phyloP scores from a whole-genome alignment of 176 grass and related monocot genomes.

The Lolium multiflorum region DNA sequence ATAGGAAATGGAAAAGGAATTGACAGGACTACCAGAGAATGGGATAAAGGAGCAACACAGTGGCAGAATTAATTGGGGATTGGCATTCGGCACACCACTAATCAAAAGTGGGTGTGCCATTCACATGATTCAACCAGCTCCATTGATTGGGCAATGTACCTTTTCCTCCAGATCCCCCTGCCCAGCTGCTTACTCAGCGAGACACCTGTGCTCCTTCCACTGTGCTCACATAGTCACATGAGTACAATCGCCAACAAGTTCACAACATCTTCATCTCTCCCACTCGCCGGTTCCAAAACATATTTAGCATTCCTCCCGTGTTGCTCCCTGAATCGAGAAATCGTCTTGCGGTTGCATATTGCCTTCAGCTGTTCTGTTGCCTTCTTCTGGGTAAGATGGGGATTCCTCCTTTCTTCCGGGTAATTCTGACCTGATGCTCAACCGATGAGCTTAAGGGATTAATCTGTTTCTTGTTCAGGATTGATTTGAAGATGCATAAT shows the following conservation, averaged over 20 bases:
- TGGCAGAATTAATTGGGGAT: slow-evolving; percentile 29
- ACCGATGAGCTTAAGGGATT: not conserved
- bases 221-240: slow-evolving; percentile 35
- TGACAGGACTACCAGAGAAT: not conserved
- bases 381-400: not conserved
- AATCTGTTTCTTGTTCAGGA: slow-evolving; percentile 3
- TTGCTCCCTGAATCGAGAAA: slow-evolving; percentile 5
- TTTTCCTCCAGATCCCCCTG: slow-evolving; percentile 12
- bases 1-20: not conserved
- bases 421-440: slow-evolving; percentile 1
- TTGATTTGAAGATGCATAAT: slow-evolving; percentile 33
- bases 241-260: not conserved
- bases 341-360: not conserved
- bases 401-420: not conserved
- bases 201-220: slow-evolving; percentile 44
- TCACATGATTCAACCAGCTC: slow-evolving; percentile 70
- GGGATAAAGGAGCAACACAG: slow-evolving; percentile 16
- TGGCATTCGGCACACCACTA: not conserved
- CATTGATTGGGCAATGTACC: slow-evolving; percentile 34
- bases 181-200: slow-evolving; percentile 36
- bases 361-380: not conserved
- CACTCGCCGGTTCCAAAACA: slow-evolving; percentile 17
- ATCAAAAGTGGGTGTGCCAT: slow-evolving; percentile 32
- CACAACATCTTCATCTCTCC: not conserved
- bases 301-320: not conserved